phyloP scores from a whole-genome alignment of 2,329 filamentous ascomycete species.

The Davidsoniella neocaledoniae region DNA sequence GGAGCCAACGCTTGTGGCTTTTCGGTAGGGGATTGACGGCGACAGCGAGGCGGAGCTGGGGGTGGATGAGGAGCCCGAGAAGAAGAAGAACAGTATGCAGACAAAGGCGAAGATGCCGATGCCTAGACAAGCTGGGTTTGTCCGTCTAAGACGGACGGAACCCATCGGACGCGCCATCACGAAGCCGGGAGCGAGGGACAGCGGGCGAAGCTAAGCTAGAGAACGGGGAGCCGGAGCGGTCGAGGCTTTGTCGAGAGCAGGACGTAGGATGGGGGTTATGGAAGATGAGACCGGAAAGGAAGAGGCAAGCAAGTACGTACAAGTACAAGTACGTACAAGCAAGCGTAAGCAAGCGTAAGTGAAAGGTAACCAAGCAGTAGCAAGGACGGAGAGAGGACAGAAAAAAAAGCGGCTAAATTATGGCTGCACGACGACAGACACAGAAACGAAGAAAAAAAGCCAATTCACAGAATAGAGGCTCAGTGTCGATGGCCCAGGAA shows the following conservation, averaged over 20 bases:
- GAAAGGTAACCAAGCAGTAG: background rate
- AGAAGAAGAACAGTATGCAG: conserved; percentile 49
- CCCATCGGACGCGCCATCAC: conserved; percentile 42
- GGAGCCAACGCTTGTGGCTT: conserved; percentile 21
- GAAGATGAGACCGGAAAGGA: background rate
- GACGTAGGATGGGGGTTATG: too few species aligned
- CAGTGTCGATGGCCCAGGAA: background rate
- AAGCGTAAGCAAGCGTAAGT: background rate
- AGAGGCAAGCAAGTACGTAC: background rate
- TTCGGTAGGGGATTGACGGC: conserved; percentile 42
- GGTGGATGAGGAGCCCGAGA: conserved; percentile 27
- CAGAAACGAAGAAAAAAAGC: background rate
- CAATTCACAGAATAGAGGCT: conserved; percentile 3
- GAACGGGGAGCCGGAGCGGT: background rate
- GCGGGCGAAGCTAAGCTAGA: background rate
- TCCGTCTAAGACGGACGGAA: conserved; percentile 58
- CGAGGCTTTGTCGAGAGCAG: background rate
- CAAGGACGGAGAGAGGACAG: background rate
- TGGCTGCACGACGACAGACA: background rate
- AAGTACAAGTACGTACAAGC: too few species aligned
- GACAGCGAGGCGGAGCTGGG: conserved; percentile 21
- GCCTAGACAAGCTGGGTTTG: conserved; percentile 56
- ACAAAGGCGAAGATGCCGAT: conserved; percentile 57
- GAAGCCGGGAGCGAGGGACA: conserved; percentile 7
- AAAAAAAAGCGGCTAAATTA: background rate